These are phyloP conservation scores for Bruguiera parviflora DNA, from an alignment of 345 rosid species.

Conservation along the genomic window DNA sequence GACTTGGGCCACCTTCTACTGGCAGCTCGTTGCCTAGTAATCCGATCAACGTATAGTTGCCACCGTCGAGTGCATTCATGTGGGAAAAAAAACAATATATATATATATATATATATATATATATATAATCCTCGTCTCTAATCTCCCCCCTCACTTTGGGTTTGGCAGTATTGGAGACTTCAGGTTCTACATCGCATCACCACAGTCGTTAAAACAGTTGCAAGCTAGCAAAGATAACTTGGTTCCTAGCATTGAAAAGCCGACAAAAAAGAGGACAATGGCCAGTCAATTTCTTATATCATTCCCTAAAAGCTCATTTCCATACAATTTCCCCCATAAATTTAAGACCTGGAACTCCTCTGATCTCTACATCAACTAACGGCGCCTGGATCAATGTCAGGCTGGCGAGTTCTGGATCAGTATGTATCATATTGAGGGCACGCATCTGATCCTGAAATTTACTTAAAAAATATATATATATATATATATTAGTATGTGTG, in stretches of 20 bases:
- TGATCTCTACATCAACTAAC: conserved; percentile 88
- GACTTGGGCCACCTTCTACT: too few relatives aligned
- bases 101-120: too few relatives aligned
- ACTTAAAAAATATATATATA: neutral
- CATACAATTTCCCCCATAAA: conserved; percentile 88
- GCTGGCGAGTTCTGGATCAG: conserved; percentile 72
- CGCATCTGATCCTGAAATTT: conserved; percentile 85
- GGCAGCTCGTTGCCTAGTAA: too few relatives aligned
- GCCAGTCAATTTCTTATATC: neutral
- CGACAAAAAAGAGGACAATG: neutral
- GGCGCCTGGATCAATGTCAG: conserved; percentile 76
- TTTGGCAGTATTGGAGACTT: neutral
- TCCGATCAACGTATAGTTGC: too few relatives aligned
- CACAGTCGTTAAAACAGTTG: neutral
- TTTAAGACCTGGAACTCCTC: conserved; percentile 91
- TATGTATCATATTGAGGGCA: conserved; percentile 73
- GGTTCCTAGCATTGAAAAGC: neutral
- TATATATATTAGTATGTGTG: neutral
- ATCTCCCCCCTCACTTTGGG: neutral
- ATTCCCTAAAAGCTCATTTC: conserved; percentile 50
- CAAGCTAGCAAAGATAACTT: neutral
- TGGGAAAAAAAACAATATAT: too few relatives aligned
- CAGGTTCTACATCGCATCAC: conserved; percentile 2
- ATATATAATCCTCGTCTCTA: too few relatives aligned
- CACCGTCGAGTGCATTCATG: too few relatives aligned